These are phyloP conservation scores for Narthecium ossifragum DNA, from an alignment of 106 monocot genomes.

Conservation along the genomic window DNA sequence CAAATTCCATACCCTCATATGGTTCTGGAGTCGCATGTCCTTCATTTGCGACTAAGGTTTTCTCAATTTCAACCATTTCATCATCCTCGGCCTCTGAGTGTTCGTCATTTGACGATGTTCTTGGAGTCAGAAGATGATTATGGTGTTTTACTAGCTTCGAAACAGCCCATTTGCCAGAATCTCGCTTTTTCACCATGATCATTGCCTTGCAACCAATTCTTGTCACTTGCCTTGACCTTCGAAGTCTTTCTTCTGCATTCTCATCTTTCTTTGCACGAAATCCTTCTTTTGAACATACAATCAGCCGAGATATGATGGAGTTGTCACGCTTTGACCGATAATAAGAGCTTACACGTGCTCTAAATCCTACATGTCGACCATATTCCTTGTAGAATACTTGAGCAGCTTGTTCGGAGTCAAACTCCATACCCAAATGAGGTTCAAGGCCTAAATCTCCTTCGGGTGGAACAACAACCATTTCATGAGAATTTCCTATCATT, in stretches of 20 bases:
- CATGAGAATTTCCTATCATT: constrained; percentile 13
- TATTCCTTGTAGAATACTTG: constrained; percentile 54
- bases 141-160: constrained; percentile 52
- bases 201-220: constrained; percentile 66
- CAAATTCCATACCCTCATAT: constrained; percentile 60
- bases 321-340: constrained; percentile 62
- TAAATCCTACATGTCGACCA: constrained; percentile 45
- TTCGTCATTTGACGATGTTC: constrained; percentile 34
- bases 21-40: constrained; percentile 33
- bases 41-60: constrained; percentile 1
- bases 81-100: constrained; percentile 33
- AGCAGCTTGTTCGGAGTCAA: constrained; percentile 48
- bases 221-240: constrained; percentile 32
- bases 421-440: constrained; percentile 53
- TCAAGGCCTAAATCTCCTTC: constrained; percentile 33
- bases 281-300: constrained; percentile 72
- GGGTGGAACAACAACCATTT: constrained; percentile 29
- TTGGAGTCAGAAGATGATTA: constrained; percentile 34
- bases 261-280: constrained; percentile 55
- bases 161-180: constrained; percentile 50
- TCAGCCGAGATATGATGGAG: constrained; percentile 54
- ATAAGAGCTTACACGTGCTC: constrained; percentile 56
- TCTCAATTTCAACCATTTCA: constrained; percentile 28
- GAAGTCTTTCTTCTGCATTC: constrained; percentile 33
- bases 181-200: constrained; percentile 57